Percentiles rank a stretch among this genome's conserved stretches.
These are phyloP conservation scores for Tuber melanosporum DNA, from an alignment of 495 filamentous ascomycete species.

Conservation along the genomic window DNA sequence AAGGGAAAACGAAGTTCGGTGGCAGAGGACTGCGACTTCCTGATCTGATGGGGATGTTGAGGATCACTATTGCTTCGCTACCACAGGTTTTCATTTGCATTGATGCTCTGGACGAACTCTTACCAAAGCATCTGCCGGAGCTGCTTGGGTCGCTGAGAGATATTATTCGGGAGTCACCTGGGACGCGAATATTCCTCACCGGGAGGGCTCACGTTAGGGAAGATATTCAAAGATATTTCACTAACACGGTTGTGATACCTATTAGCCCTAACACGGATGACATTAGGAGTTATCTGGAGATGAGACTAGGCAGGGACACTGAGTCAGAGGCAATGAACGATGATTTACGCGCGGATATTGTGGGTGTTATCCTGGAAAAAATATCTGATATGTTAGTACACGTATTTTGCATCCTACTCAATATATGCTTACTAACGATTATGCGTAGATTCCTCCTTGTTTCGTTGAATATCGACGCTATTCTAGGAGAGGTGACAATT, in stretches of 20 bases:
- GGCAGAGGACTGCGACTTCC: not conserved
- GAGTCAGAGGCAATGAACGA: not conserved
- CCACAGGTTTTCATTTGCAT: not conserved
- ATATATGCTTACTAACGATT: not conserved
- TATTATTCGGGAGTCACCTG: not conserved
- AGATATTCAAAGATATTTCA: not conserved
- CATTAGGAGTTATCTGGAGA: not conserved
- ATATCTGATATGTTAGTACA: not conserved
- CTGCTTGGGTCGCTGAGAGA: not conserved
- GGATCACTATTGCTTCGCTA: not conserved
- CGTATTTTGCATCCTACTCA: not conserved
- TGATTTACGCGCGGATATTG: not conserved
- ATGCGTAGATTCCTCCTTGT: not conserved
- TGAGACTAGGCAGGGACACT: not conserved
- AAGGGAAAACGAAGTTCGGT: not conserved
- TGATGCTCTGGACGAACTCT: not conserved
- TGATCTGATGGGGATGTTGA: not conserved
- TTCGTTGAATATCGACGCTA: not conserved
- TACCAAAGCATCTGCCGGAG: not conserved
- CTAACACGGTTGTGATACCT: not conserved
- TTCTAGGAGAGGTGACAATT: not conserved
- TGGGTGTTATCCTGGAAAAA: not conserved
- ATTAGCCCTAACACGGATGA: not conserved
- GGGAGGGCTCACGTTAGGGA: too few species aligned
- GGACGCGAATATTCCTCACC: too few species aligned